Evolutionary conservation across 2,329 filamentous ascomycete species (phyloP), one percentile per base, ranked within the genome.

Genomic region (Cytospora piceae): DNA sequence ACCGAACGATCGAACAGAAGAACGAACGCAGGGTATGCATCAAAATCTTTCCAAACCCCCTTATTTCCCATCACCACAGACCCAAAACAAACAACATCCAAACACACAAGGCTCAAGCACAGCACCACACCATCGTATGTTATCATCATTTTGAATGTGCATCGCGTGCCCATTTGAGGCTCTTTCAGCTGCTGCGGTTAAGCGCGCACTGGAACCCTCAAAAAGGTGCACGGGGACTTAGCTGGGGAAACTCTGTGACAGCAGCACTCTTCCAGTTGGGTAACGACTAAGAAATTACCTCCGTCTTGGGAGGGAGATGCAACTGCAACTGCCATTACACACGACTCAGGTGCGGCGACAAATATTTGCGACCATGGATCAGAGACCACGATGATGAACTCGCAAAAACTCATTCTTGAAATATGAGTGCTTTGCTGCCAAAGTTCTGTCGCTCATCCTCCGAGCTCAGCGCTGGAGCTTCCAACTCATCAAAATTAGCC

Each of bases 11-110:
- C 27, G 51, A 42, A 20, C 39, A 12, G 17, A 5, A 37, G 34
- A 59, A 58, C 59, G 39, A 63, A 51, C 37, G 46, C 66, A 68
- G 66, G 66, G 66, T 68, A 68, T 68, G 66, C 65, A 68, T 68
- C 31, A 60, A 66, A 61, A 64, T 59, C 51, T 55, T 65, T 39
- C 58, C 64, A 59, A 51, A 54, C 42, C 65, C 65, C 29, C 58
- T 58, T 31, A 52, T 54, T 49, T 56, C 63, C 59, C 34, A 15
- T 24, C 27, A 32, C 31, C 34, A 64, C 57, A 42, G 29, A 29
- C 39, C 17, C 11, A 17, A 42, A 51, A 29, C 27, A 8, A 42
- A 24, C 15, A 46, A 37, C 37, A 32, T 56, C 20, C 46, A 29
- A 37, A 37, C 61, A 46, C 42, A 46, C 27, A 32, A 52, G 52